These are phyloP conservation scores for Trichoderma harzianum DNA, from an alignment of 2,329 filamentous ascomycete genomes.

Conservation along the genomic window DNA sequence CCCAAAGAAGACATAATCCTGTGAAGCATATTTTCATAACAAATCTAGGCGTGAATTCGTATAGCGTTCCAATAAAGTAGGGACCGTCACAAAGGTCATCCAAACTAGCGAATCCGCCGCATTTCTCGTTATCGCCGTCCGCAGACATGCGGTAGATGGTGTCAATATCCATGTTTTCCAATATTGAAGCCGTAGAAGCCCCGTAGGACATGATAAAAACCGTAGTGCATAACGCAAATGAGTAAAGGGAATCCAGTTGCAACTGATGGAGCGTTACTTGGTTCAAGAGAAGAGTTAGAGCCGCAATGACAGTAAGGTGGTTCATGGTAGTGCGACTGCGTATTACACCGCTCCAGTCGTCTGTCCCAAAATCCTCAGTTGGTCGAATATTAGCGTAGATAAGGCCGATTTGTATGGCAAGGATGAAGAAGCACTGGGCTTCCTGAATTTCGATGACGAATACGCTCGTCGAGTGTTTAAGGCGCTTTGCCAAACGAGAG, in stretches of 20 bases:
- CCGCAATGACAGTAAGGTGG: neutral
- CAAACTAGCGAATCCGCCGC: neutral
- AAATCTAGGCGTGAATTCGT: neutral
- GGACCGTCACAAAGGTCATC: neutral
- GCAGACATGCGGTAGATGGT: neutral
- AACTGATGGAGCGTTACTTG: neutral
- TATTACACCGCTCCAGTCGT: neutral
- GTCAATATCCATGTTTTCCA: neutral
- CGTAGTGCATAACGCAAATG: neutral
- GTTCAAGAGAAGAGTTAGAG: neutral
- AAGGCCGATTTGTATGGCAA: conserved; percentile 3
- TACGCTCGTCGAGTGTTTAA: neutral
- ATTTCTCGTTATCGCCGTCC: neutral
- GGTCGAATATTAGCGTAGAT: neutral
- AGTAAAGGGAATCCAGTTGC: neutral
- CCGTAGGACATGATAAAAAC: neutral
- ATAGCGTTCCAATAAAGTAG: neutral
- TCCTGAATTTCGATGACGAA: conserved; percentile 12
- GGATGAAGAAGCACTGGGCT: conserved; percentile 15
- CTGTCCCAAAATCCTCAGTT: neutral
- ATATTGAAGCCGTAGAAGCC: neutral
- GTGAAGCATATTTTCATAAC: neutral
- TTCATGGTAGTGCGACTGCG: neutral
- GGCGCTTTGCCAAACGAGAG: neutral
- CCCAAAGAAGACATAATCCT: neutral